Conservation (phyloP, 2,329 filamentous ascomycete species). For the Didymella sp. region DNA sequence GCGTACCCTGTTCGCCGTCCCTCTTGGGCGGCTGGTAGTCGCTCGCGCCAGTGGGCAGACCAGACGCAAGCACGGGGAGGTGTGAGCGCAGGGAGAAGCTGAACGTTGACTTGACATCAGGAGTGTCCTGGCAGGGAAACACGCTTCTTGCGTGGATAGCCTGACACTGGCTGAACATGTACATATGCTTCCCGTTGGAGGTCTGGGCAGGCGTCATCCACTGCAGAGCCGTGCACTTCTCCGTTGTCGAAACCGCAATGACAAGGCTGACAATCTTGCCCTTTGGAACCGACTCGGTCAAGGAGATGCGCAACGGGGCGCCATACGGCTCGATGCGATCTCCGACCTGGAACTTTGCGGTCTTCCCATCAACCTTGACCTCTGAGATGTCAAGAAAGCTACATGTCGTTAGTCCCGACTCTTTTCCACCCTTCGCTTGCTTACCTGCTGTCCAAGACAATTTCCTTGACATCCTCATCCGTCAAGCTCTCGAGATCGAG, state of each 20-base stretch:
- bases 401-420: not conserved
- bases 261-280: slow-evolving; percentile 58
- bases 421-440: not conserved
- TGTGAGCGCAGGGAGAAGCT: slow-evolving; percentile 86
- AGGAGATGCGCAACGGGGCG: slow-evolving; percentile 69
- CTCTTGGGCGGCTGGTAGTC: slow-evolving; percentile 58
- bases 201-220: slow-evolving; percentile 96
- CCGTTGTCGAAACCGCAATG: slow-evolving; percentile 73
- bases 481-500: slow-evolving; percentile 80
- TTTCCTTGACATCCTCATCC: slow-evolving; percentile 73
- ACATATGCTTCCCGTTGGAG: slow-evolving; percentile 92
- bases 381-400: slow-evolving; percentile 75
- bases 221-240: slow-evolving; percentile 88
- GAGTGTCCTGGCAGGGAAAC: slow-evolving; percentile 97
- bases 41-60: slow-evolving; percentile 66
- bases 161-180: slow-evolving; percentile 98
- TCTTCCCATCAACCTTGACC: slow-evolving; percentile 72
- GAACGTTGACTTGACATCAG: slow-evolving; percentile 95
- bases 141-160: slow-evolving; percentile 93
- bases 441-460: slow-evolving; percentile 82
- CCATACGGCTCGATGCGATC: slow-evolving; percentile 76
- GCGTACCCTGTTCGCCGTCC: slow-evolving; percentile 60
- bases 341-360: slow-evolving; percentile 73
- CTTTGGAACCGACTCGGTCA: slow-evolving; percentile 57
- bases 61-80: slow-evolving; percentile 90